A percentile compares a stretch with the other conserved stretches of the same genome.
Conservation (phyloP, 2,329 filamentous ascomycete genomes). For the Arthrobotrys sphaeroides region DNA sequence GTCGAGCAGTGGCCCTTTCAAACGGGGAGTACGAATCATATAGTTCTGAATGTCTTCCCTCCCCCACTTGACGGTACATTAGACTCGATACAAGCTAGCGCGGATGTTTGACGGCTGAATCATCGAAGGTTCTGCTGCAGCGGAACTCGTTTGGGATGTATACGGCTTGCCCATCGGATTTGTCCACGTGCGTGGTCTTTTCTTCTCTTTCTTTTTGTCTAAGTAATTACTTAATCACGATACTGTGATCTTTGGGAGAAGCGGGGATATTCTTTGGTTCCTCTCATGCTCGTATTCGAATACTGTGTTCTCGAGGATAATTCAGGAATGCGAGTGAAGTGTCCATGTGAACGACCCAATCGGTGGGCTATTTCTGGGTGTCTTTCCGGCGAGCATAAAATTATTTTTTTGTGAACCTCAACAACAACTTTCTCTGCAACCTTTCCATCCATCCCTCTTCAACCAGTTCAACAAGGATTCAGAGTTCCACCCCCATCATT, state of each 20-base stretch:
- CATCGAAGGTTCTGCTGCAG: constrained; percentile 14
- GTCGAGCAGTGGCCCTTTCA: not conserved
- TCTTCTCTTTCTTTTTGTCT: not conserved
- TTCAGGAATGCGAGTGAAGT: constrained; percentile 6
- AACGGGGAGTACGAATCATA: not conserved
- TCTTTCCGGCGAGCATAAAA: constrained; percentile 20
- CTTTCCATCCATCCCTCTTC: not conserved
- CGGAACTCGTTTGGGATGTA: constrained; percentile 24
- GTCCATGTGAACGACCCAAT: too few species aligned
- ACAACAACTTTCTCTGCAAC: not conserved
- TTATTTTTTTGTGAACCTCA: constrained; percentile 32
- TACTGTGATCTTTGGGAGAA: not conserved
- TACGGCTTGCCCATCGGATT: not conserved
- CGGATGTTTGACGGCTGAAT: constrained; percentile 19
- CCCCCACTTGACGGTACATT: constrained; percentile 1
- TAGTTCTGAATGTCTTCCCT: not conserved
- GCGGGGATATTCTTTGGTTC: not conserved
- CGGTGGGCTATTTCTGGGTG: too few species aligned
- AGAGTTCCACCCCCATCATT: too few species aligned
- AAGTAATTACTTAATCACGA: too few species aligned
- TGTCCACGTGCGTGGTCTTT: constrained; percentile 36
- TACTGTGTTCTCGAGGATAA: too few species aligned
- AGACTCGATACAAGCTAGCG: constrained; percentile 19
- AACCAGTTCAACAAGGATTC: too few species aligned
- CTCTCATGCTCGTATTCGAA: not conserved